A percentile compares a stretch with the other conserved stretches of the same genome.
Evolutionary conservation across 1,139 yeast species (phyloP).

Genomic region (Saccharomycopsis hybrid): DNA sequence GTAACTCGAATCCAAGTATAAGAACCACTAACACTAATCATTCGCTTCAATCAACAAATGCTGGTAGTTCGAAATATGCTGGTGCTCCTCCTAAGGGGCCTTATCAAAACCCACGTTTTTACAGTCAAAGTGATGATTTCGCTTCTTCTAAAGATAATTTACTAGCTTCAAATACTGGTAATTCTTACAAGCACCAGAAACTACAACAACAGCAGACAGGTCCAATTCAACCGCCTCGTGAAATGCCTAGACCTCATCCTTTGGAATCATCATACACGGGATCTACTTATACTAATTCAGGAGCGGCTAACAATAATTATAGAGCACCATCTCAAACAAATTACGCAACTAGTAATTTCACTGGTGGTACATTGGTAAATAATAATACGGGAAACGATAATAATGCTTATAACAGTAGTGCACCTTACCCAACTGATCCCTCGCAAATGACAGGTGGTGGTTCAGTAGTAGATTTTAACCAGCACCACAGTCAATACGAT

Average conservation of each 20-base stretch:
- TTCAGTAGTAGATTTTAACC: too few relatives aligned
- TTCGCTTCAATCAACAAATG: too few relatives aligned
- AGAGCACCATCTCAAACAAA: too few relatives aligned
- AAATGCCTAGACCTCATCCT: conserved; percentile 16
- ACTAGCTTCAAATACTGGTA: background rate
- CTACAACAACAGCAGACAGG: too few relatives aligned
- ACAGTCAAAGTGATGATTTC: background rate
- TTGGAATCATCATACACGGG: conserved; percentile 6
- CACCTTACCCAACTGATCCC: conserved; percentile 1
- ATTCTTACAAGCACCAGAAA: too few relatives aligned
- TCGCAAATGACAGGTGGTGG: background rate
- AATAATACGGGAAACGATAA: background rate
- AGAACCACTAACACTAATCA: too few relatives aligned
- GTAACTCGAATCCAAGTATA: too few relatives aligned
- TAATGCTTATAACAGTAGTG: background rate
- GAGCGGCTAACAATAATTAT: background rate
- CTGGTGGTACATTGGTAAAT: conserved; percentile 1
- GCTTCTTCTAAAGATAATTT: conserved; percentile 11
- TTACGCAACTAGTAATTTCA: too few relatives aligned
- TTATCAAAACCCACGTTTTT: too few relatives aligned
- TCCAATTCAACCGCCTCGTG: conserved; percentile 10
- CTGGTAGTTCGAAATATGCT: too few relatives aligned
- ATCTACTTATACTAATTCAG: background rate
- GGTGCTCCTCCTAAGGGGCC: too few relatives aligned
- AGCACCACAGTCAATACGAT: too few relatives aligned